A percentile compares a stretch with the other conserved stretches of the same genome.
These are phyloP conservation scores for Linnemannia exigua DNA, from an alignment of 192 early-diverging fungal genomes.

Conservation along the genomic window DNA sequence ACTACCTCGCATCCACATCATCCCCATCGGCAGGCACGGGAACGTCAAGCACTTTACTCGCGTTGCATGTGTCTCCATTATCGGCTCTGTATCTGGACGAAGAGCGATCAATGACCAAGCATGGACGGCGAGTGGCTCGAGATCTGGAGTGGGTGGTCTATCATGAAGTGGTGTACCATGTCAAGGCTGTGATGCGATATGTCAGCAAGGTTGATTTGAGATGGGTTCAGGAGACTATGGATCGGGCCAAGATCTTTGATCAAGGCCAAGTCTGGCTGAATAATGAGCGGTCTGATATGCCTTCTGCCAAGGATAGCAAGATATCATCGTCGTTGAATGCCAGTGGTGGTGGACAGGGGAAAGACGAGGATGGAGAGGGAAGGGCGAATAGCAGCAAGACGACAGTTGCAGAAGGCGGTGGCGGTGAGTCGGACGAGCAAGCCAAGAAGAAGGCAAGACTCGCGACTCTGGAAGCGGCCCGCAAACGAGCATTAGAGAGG, in stretches of 20 bases:
- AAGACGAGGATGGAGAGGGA: not conserved
- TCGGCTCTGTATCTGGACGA: slow-evolving; percentile 89
- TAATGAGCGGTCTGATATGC: slow-evolving; percentile 20
- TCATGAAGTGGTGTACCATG: slow-evolving; percentile 92
- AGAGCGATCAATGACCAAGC: slow-evolving; percentile 58
- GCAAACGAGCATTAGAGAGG: slow-evolving; percentile 60
- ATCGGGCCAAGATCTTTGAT: slow-evolving; percentile 46
- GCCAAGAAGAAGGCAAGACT: slow-evolving; percentile 54
- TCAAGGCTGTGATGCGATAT: slow-evolving; percentile 97
- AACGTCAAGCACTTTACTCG: slow-evolving; percentile 91
- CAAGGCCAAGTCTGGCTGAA: slow-evolving; percentile 38
- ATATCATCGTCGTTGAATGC: not conserved
- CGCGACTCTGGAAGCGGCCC: slow-evolving; percentile 56
- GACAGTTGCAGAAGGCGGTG: not conserved
- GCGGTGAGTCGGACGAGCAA: slow-evolving; percentile 19
- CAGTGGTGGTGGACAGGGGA: not conserved
- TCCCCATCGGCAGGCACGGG: slow-evolving; percentile 54
- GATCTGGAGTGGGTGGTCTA: slow-evolving; percentile 96
- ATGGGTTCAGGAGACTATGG: slow-evolving; percentile 89
- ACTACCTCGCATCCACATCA: slow-evolving; percentile 61
- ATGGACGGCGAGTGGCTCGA: slow-evolving; percentile 44
- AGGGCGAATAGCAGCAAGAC: not conserved
- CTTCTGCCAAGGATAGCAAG: not conserved
- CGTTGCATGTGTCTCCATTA: slow-evolving; percentile 91
- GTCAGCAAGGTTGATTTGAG: slow-evolving; percentile 89